Evolutionary conservation across 169 alveolate species (phyloP).

Genomic region (Cryptosporidium xiaoi): DNA sequence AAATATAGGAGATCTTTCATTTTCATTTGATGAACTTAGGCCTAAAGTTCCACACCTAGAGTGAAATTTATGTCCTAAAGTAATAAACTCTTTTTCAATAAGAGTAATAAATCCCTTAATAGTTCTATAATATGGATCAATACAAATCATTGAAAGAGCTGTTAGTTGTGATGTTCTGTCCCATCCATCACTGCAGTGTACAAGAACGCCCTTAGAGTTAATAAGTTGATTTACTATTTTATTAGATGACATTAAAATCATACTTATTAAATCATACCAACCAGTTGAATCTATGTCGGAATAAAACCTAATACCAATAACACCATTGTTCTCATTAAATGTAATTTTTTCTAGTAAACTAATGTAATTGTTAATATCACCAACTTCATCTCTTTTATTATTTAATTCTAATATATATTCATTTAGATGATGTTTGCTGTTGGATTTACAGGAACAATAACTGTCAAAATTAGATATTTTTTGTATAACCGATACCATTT

Average conservation of each 20-base stretch:
- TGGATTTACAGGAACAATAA: background rate
- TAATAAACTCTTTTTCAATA: conserved; percentile 88
- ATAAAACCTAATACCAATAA: conserved; percentile 49
- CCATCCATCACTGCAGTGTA: conserved; percentile 92
- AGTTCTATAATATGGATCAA: conserved; percentile 89
- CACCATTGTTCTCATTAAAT: conserved; percentile 16
- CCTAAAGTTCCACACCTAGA: conserved; percentile 85
- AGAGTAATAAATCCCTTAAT: conserved; percentile 86
- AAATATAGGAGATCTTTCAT: conserved; percentile 88
- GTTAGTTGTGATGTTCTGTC: conserved; percentile 90
- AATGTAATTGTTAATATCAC: background rate
- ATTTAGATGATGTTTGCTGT: background rate
- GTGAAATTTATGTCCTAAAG: conserved; percentile 89
- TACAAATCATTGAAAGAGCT: conserved; percentile 81
- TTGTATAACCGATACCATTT: conserved; percentile 32
- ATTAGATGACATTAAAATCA: conserved; percentile 76
- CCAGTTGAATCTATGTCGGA: conserved; percentile 79
- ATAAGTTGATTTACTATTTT: conserved; percentile 76
- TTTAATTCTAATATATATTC: background rate
- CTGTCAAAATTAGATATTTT: conserved; percentile 9
- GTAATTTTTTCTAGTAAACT: conserved; percentile 7
- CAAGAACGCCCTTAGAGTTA: conserved; percentile 74
- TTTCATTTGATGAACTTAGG: conserved; percentile 74
- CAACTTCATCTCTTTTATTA: background rate
- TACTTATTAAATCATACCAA: conserved; percentile 81